Percentiles rank a stretch among this genome's conserved stretches.
phyloP scores from a whole-genome alignment of 1,284 basidiomycete species.

The Caloboletus inedulis region DNA sequence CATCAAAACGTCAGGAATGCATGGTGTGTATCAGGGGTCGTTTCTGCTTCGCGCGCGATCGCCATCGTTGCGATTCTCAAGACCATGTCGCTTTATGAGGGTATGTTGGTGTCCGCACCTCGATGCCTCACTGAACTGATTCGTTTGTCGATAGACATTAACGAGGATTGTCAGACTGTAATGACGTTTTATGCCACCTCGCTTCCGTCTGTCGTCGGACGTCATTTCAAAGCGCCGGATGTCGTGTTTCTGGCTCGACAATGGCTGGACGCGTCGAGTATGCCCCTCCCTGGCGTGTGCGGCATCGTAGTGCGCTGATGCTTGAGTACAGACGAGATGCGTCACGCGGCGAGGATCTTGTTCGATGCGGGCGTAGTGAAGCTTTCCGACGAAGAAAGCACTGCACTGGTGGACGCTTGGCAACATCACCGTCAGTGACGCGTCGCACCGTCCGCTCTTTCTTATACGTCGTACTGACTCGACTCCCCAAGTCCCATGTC shows the following conservation, averaged over 20 bases:
- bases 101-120: slow-evolving; percentile 36
- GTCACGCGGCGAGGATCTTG: slow-evolving; percentile 69
- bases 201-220: slow-evolving; percentile 57
- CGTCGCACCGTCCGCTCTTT: neutral
- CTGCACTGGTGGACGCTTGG: slow-evolving; percentile 62
- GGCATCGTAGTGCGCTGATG: neutral
- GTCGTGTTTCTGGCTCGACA: slow-evolving; percentile 68
- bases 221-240: slow-evolving; percentile 60
- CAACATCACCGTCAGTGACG: slow-evolving; percentile 57
- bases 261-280: slow-evolving; percentile 75
- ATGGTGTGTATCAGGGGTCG: slow-evolving; percentile 71
- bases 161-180: slow-evolving; percentile 64
- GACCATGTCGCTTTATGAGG: slow-evolving; percentile 68
- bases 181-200: slow-evolving; percentile 76
- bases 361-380: slow-evolving; percentile 72
- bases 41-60: slow-evolving; percentile 68
- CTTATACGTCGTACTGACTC: slow-evolving; percentile 10
- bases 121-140: neutral
- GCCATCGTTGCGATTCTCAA: slow-evolving; percentile 67
- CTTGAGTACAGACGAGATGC: slow-evolving; percentile 57
- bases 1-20: slow-evolving; percentile 37
- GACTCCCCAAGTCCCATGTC: slow-evolving; percentile 54
- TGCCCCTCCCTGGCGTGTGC: slow-evolving; percentile 21
- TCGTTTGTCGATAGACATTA: slow-evolving; percentile 48
- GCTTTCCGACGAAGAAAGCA: slow-evolving; percentile 65